phyloP scores from a whole-genome alignment of 257 asterid genomes.

The Ocimum tenuiflorum region DNA sequence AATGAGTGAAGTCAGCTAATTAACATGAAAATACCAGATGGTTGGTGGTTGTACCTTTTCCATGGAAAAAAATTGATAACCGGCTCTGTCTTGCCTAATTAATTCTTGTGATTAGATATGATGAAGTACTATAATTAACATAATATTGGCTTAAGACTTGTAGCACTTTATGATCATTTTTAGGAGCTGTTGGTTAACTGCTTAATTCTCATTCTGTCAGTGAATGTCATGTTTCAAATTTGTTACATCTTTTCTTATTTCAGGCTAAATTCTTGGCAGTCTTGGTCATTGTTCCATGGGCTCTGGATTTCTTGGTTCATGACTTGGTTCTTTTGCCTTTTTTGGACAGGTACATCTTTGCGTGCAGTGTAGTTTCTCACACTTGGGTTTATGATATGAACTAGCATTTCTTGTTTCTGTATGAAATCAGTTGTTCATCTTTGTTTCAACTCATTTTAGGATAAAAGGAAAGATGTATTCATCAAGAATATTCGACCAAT shows the following conservation, averaged over 20 bases:
- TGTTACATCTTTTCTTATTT: constrained; percentile 24
- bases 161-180: constrained; percentile 4
- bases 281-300: constrained; percentile 72
- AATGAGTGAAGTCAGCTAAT: background rate
- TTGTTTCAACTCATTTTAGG: constrained; percentile 2
- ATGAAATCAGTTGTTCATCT: background rate
- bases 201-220: constrained; percentile 6
- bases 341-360: constrained; percentile 69
- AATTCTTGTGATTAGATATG: background rate
- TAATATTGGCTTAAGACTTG: background rate
- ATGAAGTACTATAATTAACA: background rate
- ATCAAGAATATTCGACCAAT: background rate
- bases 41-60: background rate
- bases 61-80: background rate
- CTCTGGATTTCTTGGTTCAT: constrained; percentile 77
- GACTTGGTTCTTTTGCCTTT: constrained; percentile 93
- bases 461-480: background rate
- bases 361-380: constrained; percentile 12
- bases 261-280: constrained; percentile 95
- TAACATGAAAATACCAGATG: background rate
- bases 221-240: constrained; percentile 12
- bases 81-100: background rate
- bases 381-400: constrained; percentile 11
- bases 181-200: constrained; percentile 2
- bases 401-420: background rate